Base-by-base conservation (phyloP, 1,139 yeast species). In the Trichomonascaceae sp. region DNA sequence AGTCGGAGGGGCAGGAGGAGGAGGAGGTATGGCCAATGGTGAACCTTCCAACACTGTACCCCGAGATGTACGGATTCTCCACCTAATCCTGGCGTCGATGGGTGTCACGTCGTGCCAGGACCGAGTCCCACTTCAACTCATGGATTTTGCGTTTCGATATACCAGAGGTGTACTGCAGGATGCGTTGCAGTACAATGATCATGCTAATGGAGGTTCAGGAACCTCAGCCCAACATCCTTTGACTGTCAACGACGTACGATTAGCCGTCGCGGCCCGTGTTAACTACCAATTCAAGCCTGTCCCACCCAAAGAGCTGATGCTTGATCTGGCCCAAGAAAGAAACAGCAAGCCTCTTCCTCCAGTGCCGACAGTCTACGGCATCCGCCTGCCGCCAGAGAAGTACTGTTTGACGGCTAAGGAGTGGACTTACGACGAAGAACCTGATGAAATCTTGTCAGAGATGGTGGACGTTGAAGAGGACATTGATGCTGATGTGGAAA, bases 311-410 rank as follows among this genome's bases (percentile, higher is more conserved):
- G 97, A 89, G 54, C 64, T 89, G 47, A 59, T 89, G 44, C 62
- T 89, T 54, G 95, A 89, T 56, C 64, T 89, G 47, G 98, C 98
- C 0, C 80, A 77, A 26, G 98, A 92, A 52, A 67, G 95, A 45
- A 89, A 89, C 55, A 76, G 84, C 46, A 76, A 81, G 52, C 77
- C 93, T 0, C 65, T 89, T 39, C 99, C 99, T 4, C 84, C 92
- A 5, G 89, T 89, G 20, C 76, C 85, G 55, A 92, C 93, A 17
- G 74, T 79, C 37, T 87, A 89, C 78, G 98, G 98, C 16, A 67
- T 89, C 37, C 72, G 96, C 42, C 65, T 92, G 37, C 99, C 99
- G 3, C 98, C 98, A 6, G 98, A 89, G 62, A 89, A 87, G 69
- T 87, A 85, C 60, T 89, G 97, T 57, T 61, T 89, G 37, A 85